A percentile compares a stretch with the other conserved stretches of the same genome.
Evolutionary conservation across 179 eudicot genomes (phyloP).

Genomic region (Dionaea muscipula): DNA sequence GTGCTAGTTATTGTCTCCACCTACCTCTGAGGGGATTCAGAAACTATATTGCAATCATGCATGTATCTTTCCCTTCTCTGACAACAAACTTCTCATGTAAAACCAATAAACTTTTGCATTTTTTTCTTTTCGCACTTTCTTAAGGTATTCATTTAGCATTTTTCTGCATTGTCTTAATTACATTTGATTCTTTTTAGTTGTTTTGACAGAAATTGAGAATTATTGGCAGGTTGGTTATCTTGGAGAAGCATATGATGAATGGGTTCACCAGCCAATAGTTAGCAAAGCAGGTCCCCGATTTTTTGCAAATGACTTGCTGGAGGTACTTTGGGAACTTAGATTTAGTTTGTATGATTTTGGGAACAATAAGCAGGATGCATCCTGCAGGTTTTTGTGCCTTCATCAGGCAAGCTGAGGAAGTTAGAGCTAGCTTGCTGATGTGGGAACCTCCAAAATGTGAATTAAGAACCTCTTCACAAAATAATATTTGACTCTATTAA

Average conservation of each 20-base stretch:
- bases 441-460: too few relatives aligned
- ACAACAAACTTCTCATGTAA: too few relatives aligned
- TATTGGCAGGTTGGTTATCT: slow-evolving; percentile 50
- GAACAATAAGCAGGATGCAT: not conserved
- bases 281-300: slow-evolving; percentile 43
- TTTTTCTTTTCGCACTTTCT: too few relatives aligned
- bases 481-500: too few relatives aligned
- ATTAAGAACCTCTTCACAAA: too few relatives aligned
- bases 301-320: slow-evolving; percentile 31
- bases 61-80: too few relatives aligned
- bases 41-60: not conserved
- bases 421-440: too few relatives aligned
- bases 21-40: not conserved
- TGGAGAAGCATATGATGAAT: slow-evolving; percentile 48
- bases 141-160: not conserved
- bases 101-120: too few relatives aligned
- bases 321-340: slow-evolving; percentile 21
- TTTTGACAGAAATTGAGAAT: not conserved
- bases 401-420: too few relatives aligned
- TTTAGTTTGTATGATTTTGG: not conserved
- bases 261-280: slow-evolving; percentile 50
- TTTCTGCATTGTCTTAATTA: not conserved
- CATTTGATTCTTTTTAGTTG: not conserved
- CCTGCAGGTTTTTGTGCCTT: not conserved
- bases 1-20: not conserved